Evolutionary conservation across 2,329 filamentous ascomycete species (phyloP).

Genomic region (Aspergillus sp.): DNA sequence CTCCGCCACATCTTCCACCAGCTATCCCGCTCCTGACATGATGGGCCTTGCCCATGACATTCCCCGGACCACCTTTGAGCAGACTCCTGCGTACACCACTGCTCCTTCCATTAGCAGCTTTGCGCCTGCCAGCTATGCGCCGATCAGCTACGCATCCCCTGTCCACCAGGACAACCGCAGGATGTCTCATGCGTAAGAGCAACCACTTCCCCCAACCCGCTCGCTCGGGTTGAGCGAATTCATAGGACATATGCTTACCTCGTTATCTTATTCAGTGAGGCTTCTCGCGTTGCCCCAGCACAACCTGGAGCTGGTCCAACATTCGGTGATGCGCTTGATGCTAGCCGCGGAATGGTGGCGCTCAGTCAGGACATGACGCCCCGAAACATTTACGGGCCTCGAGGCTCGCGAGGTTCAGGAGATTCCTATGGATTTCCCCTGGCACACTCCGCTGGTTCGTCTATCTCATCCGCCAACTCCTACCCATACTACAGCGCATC

Average conservation of each 20-base stretch:
- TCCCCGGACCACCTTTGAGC: conserved; percentile 71
- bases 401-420: conserved; percentile 66
- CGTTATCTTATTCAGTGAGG: conserved; percentile 27
- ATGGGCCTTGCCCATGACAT: conserved; percentile 75
- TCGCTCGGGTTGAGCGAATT: background rate
- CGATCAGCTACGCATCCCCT: conserved; percentile 71
- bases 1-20: conserved; percentile 53
- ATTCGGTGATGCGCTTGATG: conserved; percentile 87
- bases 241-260: conserved; percentile 16
- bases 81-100: conserved; percentile 65
- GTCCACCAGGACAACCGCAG: conserved; percentile 63
- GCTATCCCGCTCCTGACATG: conserved; percentile 64
- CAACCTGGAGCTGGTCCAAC: conserved; percentile 61
- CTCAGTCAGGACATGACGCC: conserved; percentile 92
- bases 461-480: conserved; percentile 78
- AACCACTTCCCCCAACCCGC: background rate
- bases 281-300: conserved; percentile 32
- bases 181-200: conserved; percentile 82
- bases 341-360: conserved; percentile 89
- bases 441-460: conserved; percentile 87
- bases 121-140: conserved; percentile 72
- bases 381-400: conserved; percentile 79
- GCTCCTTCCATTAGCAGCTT: conserved; percentile 69
- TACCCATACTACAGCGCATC: conserved; percentile 87
- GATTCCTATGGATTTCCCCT: conserved; percentile 93